Evolutionary conservation across 1,284 basidiomycete species (phyloP).

Genomic region (Vanrija sp.): DNA sequence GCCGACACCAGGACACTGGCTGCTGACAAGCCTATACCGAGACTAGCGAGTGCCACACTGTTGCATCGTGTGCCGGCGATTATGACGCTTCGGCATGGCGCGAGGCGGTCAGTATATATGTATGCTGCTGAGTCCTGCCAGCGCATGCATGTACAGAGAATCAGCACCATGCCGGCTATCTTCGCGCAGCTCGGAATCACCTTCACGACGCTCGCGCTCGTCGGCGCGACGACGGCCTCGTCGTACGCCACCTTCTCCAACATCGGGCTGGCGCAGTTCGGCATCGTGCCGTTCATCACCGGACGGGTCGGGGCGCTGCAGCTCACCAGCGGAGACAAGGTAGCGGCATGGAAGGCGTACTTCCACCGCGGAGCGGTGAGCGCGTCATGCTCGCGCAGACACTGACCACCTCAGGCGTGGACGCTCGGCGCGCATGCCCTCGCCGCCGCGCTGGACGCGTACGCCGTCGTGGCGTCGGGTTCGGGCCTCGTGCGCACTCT

Average conservation of each 20-base stretch:
- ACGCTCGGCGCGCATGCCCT: constrained; percentile 4
- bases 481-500: constrained; percentile 14
- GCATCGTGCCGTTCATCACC: constrained; percentile 23
- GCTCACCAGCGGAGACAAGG: constrained; percentile 7
- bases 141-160: too few relatives aligned
- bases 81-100: too few relatives aligned
- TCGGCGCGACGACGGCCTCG: constrained; percentile 18
- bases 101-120: too few relatives aligned
- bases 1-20: too few relatives aligned
- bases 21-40: too few relatives aligned
- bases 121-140: too few relatives aligned
- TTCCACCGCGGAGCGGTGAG: constrained; percentile 20
- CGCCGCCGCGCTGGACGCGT: too few relatives aligned
- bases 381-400: not conserved
- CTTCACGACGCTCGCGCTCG: constrained; percentile 20
- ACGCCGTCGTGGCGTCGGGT: constrained; percentile 13
- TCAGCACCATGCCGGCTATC: not conserved
- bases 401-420: constrained; percentile 5
- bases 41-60: too few relatives aligned
- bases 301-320: constrained; percentile 7
- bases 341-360: constrained; percentile 16
- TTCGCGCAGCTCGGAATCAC: constrained; percentile 7
- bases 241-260: constrained; percentile 27
- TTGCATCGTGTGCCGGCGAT: too few relatives aligned
- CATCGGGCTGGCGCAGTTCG: constrained; percentile 18